Conservation (phyloP, 2,329 filamentous ascomycete genomes). For the Cladophialophora chaetospira region DNA sequence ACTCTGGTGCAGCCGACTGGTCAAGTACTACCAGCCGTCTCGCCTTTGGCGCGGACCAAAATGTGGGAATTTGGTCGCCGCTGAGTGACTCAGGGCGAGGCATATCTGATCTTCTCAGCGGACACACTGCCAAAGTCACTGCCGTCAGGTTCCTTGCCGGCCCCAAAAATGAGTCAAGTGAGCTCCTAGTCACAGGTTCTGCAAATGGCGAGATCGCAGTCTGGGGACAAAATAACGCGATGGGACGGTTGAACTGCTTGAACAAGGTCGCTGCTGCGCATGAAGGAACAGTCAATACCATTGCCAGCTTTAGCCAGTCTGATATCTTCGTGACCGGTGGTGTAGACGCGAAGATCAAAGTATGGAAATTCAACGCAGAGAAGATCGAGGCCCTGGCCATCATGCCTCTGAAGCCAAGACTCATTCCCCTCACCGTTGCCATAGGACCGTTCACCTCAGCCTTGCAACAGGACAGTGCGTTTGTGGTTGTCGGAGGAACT, state of each 20-base stretch:
- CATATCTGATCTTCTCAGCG: slow-evolving; percentile 67
- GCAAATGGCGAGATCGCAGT: slow-evolving; percentile 76
- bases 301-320: slow-evolving; percentile 50
- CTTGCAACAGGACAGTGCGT: slow-evolving; percentile 50
- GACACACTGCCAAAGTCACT: slow-evolving; percentile 79
- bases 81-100: slow-evolving; percentile 54
- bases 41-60: slow-evolving; percentile 86
- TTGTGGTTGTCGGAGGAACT: slow-evolving; percentile 86
- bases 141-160: slow-evolving; percentile 74
- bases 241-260: slow-evolving; percentile 43
- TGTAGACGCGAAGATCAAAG: slow-evolving; percentile 63
- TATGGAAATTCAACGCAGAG: slow-evolving; percentile 64
- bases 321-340: slow-evolving; percentile 60
- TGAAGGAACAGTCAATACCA: slow-evolving; percentile 70
- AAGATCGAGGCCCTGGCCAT: slow-evolving; percentile 63
- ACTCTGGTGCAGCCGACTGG: slow-evolving; percentile 91
- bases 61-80: slow-evolving; percentile 83
- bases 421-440: slow-evolving; percentile 78
- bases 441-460: slow-evolving; percentile 61
- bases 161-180: slow-evolving; percentile 44
- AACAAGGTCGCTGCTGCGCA: slow-evolving; percentile 66
- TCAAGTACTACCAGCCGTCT: slow-evolving; percentile 67
- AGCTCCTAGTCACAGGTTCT: slow-evolving; percentile 74
- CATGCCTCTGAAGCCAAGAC: slow-evolving; percentile 72
- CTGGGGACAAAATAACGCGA: slow-evolving; percentile 47